Evolutionary conservation across 2,329 filamentous ascomycete species (phyloP).

Genomic region (Xylaria arbuscula): DNA sequence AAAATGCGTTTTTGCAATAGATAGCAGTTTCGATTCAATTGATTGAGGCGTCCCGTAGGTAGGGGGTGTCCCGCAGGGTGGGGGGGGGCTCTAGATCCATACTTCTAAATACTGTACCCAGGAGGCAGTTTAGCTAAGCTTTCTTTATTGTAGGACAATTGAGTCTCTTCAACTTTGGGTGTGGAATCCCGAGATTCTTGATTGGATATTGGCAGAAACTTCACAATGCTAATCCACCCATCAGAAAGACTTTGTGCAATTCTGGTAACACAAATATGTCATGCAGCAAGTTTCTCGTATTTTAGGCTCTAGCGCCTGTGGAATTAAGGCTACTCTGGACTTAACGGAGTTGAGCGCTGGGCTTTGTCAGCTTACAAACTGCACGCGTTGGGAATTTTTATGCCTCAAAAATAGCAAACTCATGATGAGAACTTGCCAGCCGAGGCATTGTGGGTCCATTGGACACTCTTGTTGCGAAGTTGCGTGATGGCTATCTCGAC

Average conservation of each 20-base stretch:
- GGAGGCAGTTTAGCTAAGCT: too few species aligned
- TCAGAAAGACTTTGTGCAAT: neutral
- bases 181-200: too few species aligned
- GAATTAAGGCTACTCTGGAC: constrained; percentile 15
- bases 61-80: too few species aligned
- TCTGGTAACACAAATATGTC: neutral
- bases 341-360: constrained; percentile 26
- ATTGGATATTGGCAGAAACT: too few species aligned
- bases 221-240: too few species aligned
- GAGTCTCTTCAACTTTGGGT: too few species aligned
- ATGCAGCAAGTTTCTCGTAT: neutral
- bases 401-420: neutral
- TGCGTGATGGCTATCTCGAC: neutral
- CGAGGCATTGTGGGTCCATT: neutral
- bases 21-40: too few species aligned
- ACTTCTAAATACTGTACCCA: too few species aligned
- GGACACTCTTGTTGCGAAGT: neutral
- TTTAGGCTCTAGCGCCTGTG: neutral
- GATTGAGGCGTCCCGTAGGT: too few species aligned
- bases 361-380: constrained; percentile 15
- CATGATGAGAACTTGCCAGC: neutral
- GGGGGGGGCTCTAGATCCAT: too few species aligned
- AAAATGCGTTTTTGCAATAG: too few species aligned
- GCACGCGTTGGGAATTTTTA: neutral
- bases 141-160: too few species aligned